Conservation (phyloP, 1,139 yeast species). For the Blastobotrys persicus region DNA sequence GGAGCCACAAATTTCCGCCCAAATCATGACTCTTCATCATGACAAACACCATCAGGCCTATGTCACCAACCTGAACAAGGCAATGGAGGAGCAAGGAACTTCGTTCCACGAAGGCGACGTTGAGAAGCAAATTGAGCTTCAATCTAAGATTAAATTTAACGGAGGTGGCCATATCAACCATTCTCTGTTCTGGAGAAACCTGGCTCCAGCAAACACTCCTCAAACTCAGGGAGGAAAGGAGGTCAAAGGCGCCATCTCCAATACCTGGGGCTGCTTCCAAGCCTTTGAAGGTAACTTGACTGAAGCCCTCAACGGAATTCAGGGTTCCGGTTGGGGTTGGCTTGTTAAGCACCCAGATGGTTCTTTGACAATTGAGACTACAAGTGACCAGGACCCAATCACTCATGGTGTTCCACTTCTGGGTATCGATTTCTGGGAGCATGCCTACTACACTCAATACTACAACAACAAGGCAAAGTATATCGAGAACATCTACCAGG, state of each 20-base stretch:
- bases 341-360: slow-evolving; percentile 47
- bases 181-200: slow-evolving; percentile 80
- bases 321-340: slow-evolving; percentile 53
- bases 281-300: slow-evolving; percentile 43
- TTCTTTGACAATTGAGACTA: slow-evolving; percentile 45
- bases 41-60: slow-evolving; percentile 91
- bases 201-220: slow-evolving; percentile 66
- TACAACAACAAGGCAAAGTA: slow-evolving; percentile 49
- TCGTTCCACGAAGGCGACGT: slow-evolving; percentile 64
- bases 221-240: slow-evolving; percentile 57
- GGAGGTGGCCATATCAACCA: slow-evolving; percentile 93
- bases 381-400: slow-evolving; percentile 49
- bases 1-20: slow-evolving; percentile 84
- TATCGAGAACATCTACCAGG: slow-evolving; percentile 50
- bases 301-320: slow-evolving; percentile 45
- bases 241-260: slow-evolving; percentile 32
- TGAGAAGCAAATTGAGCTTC: slow-evolving; percentile 62
- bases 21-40: slow-evolving; percentile 82
- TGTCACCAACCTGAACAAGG: slow-evolving; percentile 79
- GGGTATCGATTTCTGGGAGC: slow-evolving; percentile 54
- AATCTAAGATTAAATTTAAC: slow-evolving; percentile 80
- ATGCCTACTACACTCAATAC: slow-evolving; percentile 51
- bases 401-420: slow-evolving; percentile 39
- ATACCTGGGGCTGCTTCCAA: slow-evolving; percentile 46
- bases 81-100: slow-evolving; percentile 69